Percentiles rank a stretch among this genome's conserved stretches.
These are phyloP conservation scores for Dictyostelium intermedium DNA, from an alignment of 78 protist species.

Conservation along the genomic window DNA sequence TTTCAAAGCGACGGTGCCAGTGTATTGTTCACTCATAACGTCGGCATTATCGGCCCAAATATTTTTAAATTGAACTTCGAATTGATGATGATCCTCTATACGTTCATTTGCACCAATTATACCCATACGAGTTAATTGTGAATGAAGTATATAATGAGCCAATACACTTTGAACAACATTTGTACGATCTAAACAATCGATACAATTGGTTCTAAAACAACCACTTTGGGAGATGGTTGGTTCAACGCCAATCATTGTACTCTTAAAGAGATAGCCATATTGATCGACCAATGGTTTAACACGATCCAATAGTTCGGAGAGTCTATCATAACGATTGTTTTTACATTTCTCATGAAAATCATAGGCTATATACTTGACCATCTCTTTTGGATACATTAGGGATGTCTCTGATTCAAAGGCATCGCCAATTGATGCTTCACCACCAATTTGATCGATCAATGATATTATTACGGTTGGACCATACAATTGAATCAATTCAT, in stretches of 20 bases:
- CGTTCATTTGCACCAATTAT: slow-evolving; percentile 36
- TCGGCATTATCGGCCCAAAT: slow-evolving; percentile 88
- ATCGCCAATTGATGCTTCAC: slow-evolving; percentile 73
- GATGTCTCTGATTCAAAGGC: slow-evolving; percentile 45
- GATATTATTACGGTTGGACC: slow-evolving; percentile 55
- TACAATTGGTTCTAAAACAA: slow-evolving; percentile 93
- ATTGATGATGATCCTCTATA: not conserved
- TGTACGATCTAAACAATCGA: slow-evolving; percentile 97
- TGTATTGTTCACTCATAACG: slow-evolving; percentile 81
- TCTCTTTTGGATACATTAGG: not conserved
- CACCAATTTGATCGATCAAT: slow-evolving; percentile 81
- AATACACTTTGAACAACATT: slow-evolving; percentile 93
- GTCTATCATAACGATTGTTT: slow-evolving; percentile 61
- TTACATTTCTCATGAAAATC: slow-evolving; percentile 83
- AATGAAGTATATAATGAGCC: slow-evolving; percentile 55
- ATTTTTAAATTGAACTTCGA: slow-evolving; percentile 58
- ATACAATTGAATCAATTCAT: slow-evolving; percentile 53
- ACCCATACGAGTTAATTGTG: slow-evolving; percentile 78
- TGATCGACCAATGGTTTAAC: slow-evolving; percentile 36
- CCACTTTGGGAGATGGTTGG: slow-evolving; percentile 75
- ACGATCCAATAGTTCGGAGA: not conserved
- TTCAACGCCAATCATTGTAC: not conserved
- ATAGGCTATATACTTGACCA: slow-evolving; percentile 48
- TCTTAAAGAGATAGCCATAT: slow-evolving; percentile 36
- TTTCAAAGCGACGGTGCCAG: slow-evolving; percentile 83